These are phyloP conservation scores for Chimonanthus praecox DNA, from an alignment of 164 flowering plant genomes.

Conservation along the genomic window DNA sequence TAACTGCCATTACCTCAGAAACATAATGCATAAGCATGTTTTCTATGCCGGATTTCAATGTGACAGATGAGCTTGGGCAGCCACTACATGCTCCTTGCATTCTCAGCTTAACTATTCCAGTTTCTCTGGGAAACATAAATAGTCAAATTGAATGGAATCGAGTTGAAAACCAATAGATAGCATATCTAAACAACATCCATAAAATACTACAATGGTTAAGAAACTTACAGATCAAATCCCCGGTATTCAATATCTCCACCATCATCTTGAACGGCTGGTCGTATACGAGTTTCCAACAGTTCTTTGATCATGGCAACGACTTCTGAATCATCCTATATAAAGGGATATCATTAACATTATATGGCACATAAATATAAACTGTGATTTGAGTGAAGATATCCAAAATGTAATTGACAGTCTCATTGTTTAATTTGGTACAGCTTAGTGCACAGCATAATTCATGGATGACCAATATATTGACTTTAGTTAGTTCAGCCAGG, in stretches of 20 bases:
- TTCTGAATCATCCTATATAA: slow-evolving; percentile 86
- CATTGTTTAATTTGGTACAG: no score
- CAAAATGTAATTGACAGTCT: no score
- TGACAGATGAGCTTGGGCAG: slow-evolving; percentile 96
- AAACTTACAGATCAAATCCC: slow-evolving; percentile 71
- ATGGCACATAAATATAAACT: no score
- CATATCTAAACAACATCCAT: not conserved
- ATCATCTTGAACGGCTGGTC: slow-evolving; percentile 97
- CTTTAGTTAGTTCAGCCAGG: no score
- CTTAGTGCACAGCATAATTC: no score
- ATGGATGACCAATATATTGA: no score
- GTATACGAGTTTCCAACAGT: slow-evolving; percentile 84
- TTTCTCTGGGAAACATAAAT: slow-evolving; percentile 47
- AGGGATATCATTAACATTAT: not conserved
- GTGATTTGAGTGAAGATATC: no score
- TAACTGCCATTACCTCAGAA: slow-evolving; percentile 57
- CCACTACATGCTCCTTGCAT: slow-evolving; percentile 99
- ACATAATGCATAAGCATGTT: slow-evolving; percentile 99
- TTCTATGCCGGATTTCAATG: slow-evolving; percentile 96
- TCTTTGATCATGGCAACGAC: slow-evolving; percentile 98
- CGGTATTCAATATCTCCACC: slow-evolving; percentile 93
- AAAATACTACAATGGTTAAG: not conserved
- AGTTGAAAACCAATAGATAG: not conserved
- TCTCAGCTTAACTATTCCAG: slow-evolving; percentile 74
- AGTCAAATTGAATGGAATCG: not conserved